These are phyloP conservation scores for Roridomyces roridus DNA, from an alignment of 768 basidiomycete genomes.

Conservation along the genomic window DNA sequence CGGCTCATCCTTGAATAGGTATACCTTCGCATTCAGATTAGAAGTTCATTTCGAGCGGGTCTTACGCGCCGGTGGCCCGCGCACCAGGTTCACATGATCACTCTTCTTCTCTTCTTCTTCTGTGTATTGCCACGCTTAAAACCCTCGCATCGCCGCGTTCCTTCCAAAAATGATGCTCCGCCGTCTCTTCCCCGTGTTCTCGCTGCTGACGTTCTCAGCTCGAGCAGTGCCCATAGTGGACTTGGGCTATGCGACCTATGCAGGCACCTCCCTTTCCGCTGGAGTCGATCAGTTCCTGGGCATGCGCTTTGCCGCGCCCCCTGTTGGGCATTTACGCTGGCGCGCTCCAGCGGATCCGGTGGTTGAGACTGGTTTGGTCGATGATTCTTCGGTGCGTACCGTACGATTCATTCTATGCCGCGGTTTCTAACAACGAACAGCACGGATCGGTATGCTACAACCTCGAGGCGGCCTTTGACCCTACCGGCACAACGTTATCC, in stretches of 20 bases:
- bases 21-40: too few species aligned
- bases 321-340: conserved; percentile 10
- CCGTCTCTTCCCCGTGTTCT: conserved; percentile 3
- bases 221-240: conserved; percentile 3
- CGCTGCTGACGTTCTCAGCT: not conserved
- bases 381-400: too few species aligned
- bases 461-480: conserved; percentile 12
- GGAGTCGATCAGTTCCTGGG: conserved; percentile 15
- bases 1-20: too few species aligned
- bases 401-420: too few species aligned
- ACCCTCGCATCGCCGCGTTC: too few species aligned
- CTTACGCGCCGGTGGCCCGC: not conserved
- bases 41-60: too few species aligned
- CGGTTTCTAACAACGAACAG: too few species aligned
- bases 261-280: conserved; percentile 9
- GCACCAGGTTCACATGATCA: conserved; percentile 9
- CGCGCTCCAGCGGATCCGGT: conserved; percentile 12
- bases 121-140: not conserved
- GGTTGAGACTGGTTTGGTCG: conserved; percentile 8
- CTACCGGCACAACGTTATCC: conserved; percentile 10
- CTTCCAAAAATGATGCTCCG: conserved; percentile 3
- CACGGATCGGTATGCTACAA: conserved; percentile 15
- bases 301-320: conserved; percentile 17
- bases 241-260: conserved; percentile 15
- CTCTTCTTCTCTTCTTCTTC: not conserved